Base-by-base conservation (phyloP, 257 asterid genomes). In the Plantago ovata region DNA sequence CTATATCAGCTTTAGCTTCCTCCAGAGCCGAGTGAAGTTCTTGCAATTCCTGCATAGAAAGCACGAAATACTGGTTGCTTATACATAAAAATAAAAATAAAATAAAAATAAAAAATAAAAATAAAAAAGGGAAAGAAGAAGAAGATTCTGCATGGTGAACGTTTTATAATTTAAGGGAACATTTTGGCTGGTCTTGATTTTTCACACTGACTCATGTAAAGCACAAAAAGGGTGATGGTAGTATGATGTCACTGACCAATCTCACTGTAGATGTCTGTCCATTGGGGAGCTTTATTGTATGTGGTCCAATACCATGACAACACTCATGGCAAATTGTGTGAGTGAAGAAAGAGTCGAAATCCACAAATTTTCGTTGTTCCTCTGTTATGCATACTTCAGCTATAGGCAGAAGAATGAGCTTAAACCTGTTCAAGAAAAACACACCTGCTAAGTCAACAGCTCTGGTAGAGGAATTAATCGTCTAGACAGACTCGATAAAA, bases 1-100 rank as follows among this genome's bases (percentile, higher is more conserved):
- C 98, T 67, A 92, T 88, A 79, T 92, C 98, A 14, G 97, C 98
- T 79, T 92, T 92, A 55, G 98, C 96, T 81, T 92, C 98, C 79
- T 92, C 98, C 38, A 92, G 55, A 60, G 96, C 79, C 7, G 98
- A 85, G 80, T 92, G 95, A 73, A 92, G 87, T 73, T 92, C 95
- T 88, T 85, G 95, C 80, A 92, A 73, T 77, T 88, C 96, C 98
- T 92, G 76, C 54, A 63, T 61, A n/a, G n/a, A n/a, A n/a, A n/a
- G n/a, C n/a, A n/a, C n/a, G n/a, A n/a, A n/a, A n/a, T n/a, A n/a
- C n/a, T n/a, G n/a, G n/a, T n/a, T n/a, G n/a, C n/a, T n/a, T n/a
- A n/a, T n/a, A n/a, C n/a, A n/a, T n/a, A n/a, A n/a, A n/a, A n/a
- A n/a, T n/a, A n/a, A n/a, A n/a, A n/a, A n/a, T n/a, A n/a, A n/a